These are phyloP conservation scores for Bombardia bombarda DNA, from an alignment of 495 filamentous ascomycete genomes.

Conservation along the genomic window DNA sequence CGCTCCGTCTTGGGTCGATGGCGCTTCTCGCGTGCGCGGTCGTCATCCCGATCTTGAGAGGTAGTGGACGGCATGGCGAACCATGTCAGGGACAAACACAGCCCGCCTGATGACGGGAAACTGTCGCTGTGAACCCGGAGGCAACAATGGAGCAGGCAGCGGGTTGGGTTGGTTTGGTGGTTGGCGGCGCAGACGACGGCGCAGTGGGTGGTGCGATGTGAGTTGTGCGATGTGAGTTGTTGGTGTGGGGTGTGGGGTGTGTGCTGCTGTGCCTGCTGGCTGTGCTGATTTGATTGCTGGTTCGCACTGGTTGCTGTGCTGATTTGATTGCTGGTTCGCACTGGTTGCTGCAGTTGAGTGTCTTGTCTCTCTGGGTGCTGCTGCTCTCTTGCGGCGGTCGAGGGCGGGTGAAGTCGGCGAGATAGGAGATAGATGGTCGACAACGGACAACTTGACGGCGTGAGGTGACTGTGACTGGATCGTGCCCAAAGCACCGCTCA, in stretches of 20 bases:
- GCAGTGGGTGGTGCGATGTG: not conserved
- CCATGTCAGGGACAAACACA: constrained; percentile 25
- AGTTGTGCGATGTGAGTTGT: too few relatives aligned
- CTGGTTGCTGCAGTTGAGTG: too few relatives aligned
- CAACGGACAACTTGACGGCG: not conserved
- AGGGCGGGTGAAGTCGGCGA: not conserved
- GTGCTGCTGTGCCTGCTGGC: too few relatives aligned
- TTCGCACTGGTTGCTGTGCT: not conserved
- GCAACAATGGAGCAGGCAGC: not conserved
- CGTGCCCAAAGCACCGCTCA: not conserved
- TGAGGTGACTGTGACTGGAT: not conserved
- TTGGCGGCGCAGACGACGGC: constrained; percentile 1
- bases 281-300: too few relatives aligned
- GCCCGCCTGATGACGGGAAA: constrained; percentile 17
- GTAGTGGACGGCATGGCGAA: constrained; percentile 39
- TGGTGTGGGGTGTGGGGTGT: too few relatives aligned
- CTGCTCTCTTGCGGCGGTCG: too few relatives aligned
- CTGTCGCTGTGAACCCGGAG: constrained; percentile 7
- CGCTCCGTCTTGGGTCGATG: constrained; percentile 28
- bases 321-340: not conserved
- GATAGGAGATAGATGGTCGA: not conserved
- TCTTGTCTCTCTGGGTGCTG: too few relatives aligned
- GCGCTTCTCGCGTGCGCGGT: constrained; percentile 32
- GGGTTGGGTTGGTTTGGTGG: constrained; percentile 4
- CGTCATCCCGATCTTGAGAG: constrained; percentile 36